These are phyloP conservation scores for Dittrichia graveolens DNA, from an alignment of 129 eudicot species.

Conservation along the genomic window DNA sequence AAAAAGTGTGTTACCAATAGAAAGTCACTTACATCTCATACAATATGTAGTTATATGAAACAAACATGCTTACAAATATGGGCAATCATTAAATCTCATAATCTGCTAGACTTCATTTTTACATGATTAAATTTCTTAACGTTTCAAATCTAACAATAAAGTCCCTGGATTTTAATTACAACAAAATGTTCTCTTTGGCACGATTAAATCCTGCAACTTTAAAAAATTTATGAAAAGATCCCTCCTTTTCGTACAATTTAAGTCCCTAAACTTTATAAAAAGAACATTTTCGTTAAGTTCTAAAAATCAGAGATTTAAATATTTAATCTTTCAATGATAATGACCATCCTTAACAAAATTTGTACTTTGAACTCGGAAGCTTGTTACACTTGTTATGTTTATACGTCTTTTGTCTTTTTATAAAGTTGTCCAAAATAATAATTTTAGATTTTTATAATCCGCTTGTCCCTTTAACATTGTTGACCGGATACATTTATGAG, in stretches of 20 bases:
- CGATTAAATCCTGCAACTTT: not conserved
- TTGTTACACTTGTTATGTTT: not conserved
- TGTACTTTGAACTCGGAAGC: not conserved
- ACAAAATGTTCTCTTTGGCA: not conserved
- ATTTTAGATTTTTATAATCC: conserved; percentile 1
- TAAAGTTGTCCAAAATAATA: not conserved
- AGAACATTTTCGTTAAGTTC: not conserved
- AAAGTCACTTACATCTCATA: too few species aligned
- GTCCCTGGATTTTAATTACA: not conserved
- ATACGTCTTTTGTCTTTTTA: conserved; percentile 9
- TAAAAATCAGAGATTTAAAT: not conserved
- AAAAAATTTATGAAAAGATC: not conserved
- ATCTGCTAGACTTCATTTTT: not conserved
- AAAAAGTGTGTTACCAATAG: too few species aligned
- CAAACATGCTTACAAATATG: not conserved
- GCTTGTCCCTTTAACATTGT: not conserved
- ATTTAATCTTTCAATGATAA: not conserved
- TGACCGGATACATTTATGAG: not conserved
- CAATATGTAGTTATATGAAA: too few species aligned
- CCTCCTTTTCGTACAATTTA: not conserved
- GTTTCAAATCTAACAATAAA: not conserved
- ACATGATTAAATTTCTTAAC: not conserved
- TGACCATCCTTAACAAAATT: too few species aligned
- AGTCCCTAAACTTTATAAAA: not conserved
- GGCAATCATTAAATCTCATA: not conserved